Conservation (phyloP, 1,139 yeast species). For the Suhomyces taliae region DNA sequence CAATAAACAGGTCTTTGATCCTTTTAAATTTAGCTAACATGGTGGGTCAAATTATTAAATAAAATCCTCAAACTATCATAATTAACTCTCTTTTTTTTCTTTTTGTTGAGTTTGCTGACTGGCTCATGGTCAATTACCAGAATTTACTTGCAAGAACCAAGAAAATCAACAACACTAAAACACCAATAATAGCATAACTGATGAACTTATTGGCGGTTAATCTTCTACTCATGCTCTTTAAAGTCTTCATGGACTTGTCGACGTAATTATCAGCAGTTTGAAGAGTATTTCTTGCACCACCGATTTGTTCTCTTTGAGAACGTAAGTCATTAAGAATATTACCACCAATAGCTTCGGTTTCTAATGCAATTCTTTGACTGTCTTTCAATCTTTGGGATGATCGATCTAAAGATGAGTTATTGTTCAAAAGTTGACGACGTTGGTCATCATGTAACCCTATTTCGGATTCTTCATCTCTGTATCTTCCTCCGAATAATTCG, state of each 20-base stretch:
- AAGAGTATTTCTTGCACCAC: slow-evolving; percentile 79
- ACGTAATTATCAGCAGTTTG: slow-evolving; percentile 92
- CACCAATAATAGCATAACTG: slow-evolving; percentile 93
- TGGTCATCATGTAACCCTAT: slow-evolving; percentile 62
- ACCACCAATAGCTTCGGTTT: slow-evolving; percentile 90
- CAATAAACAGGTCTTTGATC: too few relatives aligned
- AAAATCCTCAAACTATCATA: neutral
- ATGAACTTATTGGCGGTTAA: slow-evolving; percentile 93
- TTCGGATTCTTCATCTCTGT: slow-evolving; percentile 26
- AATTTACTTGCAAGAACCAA: slow-evolving; percentile 87
- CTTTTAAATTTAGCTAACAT: neutral
- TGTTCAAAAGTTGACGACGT: slow-evolving; percentile 75
- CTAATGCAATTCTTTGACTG: slow-evolving; percentile 86
- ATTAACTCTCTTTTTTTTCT: neutral
- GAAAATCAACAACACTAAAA: slow-evolving; percentile 76
- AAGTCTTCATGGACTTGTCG: slow-evolving; percentile 82
- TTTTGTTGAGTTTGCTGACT: neutral
- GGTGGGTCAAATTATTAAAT: neutral
- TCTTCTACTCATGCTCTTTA: slow-evolving; percentile 90
- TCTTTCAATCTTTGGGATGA: slow-evolving; percentile 83
- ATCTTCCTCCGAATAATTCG: slow-evolving; percentile 65
- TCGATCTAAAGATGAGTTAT: slow-evolving; percentile 79
- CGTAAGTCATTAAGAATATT: slow-evolving; percentile 85
- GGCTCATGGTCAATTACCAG: slow-evolving; percentile 38
- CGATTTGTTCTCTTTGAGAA: slow-evolving; percentile 90